phyloP scores from a whole-genome alignment of 2,329 filamentous ascomycete genomes.

The Madurella fahalii region DNA sequence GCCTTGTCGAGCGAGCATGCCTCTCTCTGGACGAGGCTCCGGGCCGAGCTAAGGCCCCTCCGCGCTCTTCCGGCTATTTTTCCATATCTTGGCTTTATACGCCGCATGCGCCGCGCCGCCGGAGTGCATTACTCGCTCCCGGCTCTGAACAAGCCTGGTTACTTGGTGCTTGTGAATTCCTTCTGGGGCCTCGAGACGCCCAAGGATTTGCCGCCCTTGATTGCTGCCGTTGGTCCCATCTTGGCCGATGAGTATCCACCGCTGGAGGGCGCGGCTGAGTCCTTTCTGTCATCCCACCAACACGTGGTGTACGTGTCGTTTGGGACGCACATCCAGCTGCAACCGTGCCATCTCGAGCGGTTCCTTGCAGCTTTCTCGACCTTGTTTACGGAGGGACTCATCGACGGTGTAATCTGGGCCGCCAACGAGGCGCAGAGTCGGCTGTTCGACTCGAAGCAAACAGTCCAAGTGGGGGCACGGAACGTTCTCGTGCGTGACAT shows the following conservation, averaged over 20 bases:
- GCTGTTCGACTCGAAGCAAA: slow-evolving; percentile 19
- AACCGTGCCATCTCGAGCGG: slow-evolving; percentile 28
- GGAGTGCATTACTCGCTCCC: slow-evolving; percentile 33
- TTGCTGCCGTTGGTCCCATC: slow-evolving; percentile 38
- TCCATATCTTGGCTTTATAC: slow-evolving; percentile 30
- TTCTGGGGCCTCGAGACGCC: slow-evolving; percentile 42
- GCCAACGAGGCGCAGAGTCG: slow-evolving; percentile 24
- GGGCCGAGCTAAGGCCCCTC: slow-evolving; percentile 34
- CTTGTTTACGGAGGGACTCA: slow-evolving; percentile 26
- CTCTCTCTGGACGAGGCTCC: slow-evolving; percentile 35
- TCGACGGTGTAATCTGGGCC: slow-evolving; percentile 41
- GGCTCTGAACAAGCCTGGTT: slow-evolving; percentile 34
- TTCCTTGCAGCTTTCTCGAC: slow-evolving; percentile 32
- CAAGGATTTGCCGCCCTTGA: slow-evolving; percentile 39
- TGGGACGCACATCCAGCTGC: slow-evolving; percentile 39
- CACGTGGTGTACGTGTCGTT: slow-evolving; percentile 39
- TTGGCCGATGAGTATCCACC: slow-evolving; percentile 34
- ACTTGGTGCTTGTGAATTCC: slow-evolving; percentile 41
- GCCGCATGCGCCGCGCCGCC: slow-evolving; percentile 31
- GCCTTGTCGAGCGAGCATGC: slow-evolving; percentile 38
- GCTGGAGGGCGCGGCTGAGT: slow-evolving; percentile 25
- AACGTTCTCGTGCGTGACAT: slow-evolving; percentile 25
- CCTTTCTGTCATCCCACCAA: slow-evolving; percentile 32
- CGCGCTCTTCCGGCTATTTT: slow-evolving; percentile 30
- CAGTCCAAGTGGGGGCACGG: slow-evolving; percentile 11